Evolutionary conservation across 1,284 basidiomycete species (phyloP), one percentile per base, ranked within the genome.

Genomic region (Marasmius tenuissimus): DNA sequence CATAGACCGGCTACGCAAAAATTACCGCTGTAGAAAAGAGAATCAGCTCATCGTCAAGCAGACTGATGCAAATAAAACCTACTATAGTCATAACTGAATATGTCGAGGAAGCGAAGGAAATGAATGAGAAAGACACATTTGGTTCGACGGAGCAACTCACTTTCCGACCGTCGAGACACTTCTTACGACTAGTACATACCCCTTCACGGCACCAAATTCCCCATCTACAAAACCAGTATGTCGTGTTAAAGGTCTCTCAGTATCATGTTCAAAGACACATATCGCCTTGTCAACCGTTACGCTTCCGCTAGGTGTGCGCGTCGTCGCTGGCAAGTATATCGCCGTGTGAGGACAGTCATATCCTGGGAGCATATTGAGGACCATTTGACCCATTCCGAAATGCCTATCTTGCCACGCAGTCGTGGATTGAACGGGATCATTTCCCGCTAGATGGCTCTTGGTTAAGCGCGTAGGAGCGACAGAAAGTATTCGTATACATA

Each of bases 291-390:
- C 73, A 56, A 79, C 76, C 12, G 74, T 74, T 60, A 81, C 70
- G 4, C 74, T 78, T 3, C 85, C 84, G 4, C 69, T 61, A 48
- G 73, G 73, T 18, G 76, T 75, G 69, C 83, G 81, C 0, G 84
- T 83, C 1, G 82, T 85, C 0, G 84, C 84, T 5, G 85, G 83
- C 4, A 90, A 74, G 67, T 80, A 85, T 12, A 84, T 74, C 0
- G 87, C 82, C 58, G 88, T 84, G 63, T 81, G 72, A 2, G 88
- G 88, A 66, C 87, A 89, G 70, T 90, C 87, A 69, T 89, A 89
- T 50, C 84, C 82, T 0, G 81, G 79, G 35, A 89, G 78, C 73
- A 89, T 76, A 56, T 85, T 80, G 22, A 83, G 79, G 9, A 85
- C 83, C 3, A 77, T 57, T n/a, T 67, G 66, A 0, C 83, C 84